These are phyloP conservation scores for Dioscorea zingiberensis DNA, from an alignment of 106 monocot species.

Conservation along the genomic window DNA sequence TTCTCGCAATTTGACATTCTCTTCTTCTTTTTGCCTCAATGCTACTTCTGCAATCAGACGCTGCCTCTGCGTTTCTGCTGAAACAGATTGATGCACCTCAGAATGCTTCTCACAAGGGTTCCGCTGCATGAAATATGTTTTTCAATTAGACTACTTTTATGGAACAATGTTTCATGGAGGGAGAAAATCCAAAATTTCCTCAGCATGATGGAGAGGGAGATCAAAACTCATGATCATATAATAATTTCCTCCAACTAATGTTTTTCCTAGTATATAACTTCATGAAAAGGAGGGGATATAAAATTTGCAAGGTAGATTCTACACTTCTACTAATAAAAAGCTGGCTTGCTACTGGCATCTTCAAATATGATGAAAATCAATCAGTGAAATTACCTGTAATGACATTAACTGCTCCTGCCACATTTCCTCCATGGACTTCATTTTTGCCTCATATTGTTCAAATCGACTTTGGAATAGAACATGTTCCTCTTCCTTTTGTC, in stretches of 20 bases:
- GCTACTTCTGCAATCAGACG: constrained; percentile 58
- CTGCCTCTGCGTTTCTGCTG: constrained; percentile 51
- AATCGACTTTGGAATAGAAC: neutral
- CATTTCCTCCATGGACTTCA: neutral
- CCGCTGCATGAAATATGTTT: constrained; percentile 1
- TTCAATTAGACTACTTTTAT: no score
- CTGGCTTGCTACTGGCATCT: no score
- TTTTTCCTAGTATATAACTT: no score
- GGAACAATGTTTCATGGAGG: no score
- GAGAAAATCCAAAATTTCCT: no score
- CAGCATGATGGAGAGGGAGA: no score
- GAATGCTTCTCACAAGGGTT: constrained; percentile 20
- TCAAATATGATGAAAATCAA: no score
- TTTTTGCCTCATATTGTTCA: neutral
- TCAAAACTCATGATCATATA: no score
- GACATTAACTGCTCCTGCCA: neutral
- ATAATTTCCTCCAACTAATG: no score
- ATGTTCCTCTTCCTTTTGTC: neutral
- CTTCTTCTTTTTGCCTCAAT: constrained; percentile 65
- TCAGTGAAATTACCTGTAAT: neutral
- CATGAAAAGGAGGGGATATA: neutral
- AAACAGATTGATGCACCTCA: constrained; percentile 14
- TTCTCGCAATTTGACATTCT: constrained; percentile 51
- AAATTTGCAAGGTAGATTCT: neutral
- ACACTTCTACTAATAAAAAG: no score